Conservation (phyloP, 208 protist genomes). For the Tritrichomonas foetus region DNA sequence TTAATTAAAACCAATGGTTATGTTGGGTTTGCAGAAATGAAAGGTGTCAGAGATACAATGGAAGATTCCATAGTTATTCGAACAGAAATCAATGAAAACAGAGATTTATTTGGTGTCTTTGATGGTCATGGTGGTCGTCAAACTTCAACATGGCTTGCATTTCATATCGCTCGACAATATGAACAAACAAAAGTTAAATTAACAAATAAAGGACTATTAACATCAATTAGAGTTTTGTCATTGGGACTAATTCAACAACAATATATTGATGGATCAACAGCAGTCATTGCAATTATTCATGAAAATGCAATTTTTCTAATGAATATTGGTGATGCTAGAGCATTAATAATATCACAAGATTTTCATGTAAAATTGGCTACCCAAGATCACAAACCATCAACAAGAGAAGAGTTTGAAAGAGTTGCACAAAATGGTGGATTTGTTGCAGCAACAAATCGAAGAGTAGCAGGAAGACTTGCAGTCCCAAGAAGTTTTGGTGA, state of each 20-base stretch:
- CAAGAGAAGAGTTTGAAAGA: too few relatives aligned
- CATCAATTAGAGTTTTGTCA: too few relatives aligned
- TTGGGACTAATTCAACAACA: background rate
- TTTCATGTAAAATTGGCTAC: too few relatives aligned
- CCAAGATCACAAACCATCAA: too few relatives aligned
- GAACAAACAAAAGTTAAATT: background rate
- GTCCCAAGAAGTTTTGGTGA: background rate
- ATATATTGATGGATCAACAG: background rate
- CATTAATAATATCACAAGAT: too few relatives aligned
- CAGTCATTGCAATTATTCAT: background rate
- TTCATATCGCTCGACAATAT: background rate
- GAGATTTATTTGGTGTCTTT: background rate
- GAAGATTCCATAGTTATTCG: background rate
- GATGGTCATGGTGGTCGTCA: background rate
- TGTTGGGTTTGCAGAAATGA: background rate
- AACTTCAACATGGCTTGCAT: background rate
- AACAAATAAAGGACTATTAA: too few relatives aligned
- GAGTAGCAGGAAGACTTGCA: background rate
- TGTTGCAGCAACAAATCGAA: too few relatives aligned
- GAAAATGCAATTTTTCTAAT: too few relatives aligned
- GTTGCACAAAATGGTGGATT: too few relatives aligned
- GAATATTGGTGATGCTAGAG: too few relatives aligned
- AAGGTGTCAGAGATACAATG: background rate
- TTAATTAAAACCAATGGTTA: too few relatives aligned
- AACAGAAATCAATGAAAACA: too few relatives aligned